Percentiles rank a stretch among this genome's conserved stretches.
Evolutionary conservation across 2,329 filamentous ascomycete genomes (phyloP).

Genomic region (Colletotrichum sp.): DNA sequence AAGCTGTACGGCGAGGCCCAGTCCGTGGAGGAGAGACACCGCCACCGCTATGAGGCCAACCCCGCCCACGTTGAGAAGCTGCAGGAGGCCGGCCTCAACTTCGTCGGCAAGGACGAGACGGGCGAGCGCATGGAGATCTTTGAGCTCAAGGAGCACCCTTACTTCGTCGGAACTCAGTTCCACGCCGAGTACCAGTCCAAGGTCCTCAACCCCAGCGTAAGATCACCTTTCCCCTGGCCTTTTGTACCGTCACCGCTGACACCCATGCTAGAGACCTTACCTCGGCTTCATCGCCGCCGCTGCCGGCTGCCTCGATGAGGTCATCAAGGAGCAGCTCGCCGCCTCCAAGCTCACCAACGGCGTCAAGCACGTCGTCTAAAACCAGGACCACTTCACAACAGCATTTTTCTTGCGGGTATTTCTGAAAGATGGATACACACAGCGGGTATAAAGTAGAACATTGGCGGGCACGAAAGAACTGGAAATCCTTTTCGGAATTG

Average conservation of each 20-base stretch:
- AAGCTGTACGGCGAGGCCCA: slow-evolving; percentile 70
- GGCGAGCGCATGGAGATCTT: slow-evolving; percentile 84
- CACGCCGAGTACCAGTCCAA: slow-evolving; percentile 86
- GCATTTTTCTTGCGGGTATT: not conserved
- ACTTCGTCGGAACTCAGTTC: slow-evolving; percentile 84
- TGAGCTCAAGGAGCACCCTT: slow-evolving; percentile 83
- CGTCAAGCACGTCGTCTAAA: slow-evolving; percentile 16
- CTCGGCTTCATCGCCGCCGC: slow-evolving; percentile 85
- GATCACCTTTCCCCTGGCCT: slow-evolving; percentile 40
- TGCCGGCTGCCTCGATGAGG: slow-evolving; percentile 65
- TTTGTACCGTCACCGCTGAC: slow-evolving; percentile 60
- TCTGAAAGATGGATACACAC: not conserved
- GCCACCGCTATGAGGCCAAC: slow-evolving; percentile 92
- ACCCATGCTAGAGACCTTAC: slow-evolving; percentile 56
- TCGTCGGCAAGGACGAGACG: slow-evolving; percentile 80
- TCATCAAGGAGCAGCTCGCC: slow-evolving; percentile 32
- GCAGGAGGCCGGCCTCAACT: slow-evolving; percentile 71
- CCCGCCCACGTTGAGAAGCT: slow-evolving; percentile 75
- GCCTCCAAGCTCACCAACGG: slow-evolving; percentile 11
- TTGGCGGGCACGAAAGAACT: not conserved
- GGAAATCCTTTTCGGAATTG: not conserved
- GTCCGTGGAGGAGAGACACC: slow-evolving; percentile 75
- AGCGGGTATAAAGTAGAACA: not conserved
- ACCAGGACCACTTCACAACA: not conserved
- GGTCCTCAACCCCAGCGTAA: slow-evolving; percentile 70